Percentiles rank a stretch among this genome's conserved stretches.
These are phyloP conservation scores for Pichia inconspicua DNA, from an alignment of 1,139 yeast genomes.

Conservation along the genomic window DNA sequence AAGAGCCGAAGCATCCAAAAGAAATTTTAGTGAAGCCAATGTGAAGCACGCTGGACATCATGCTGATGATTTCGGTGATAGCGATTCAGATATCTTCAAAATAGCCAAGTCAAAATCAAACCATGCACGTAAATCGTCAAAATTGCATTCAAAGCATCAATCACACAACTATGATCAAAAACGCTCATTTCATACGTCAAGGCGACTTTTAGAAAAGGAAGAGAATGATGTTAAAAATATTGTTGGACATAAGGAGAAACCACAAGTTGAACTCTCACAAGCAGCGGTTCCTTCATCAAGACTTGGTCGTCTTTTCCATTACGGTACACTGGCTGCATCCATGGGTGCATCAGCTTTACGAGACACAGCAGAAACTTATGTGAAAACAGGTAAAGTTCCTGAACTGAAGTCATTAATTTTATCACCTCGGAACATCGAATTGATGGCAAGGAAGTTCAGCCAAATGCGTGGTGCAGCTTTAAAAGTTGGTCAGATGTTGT, in stretches of 20 bases:
- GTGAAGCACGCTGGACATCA: conserved; percentile 11
- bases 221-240: conserved; percentile 10
- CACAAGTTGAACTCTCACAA: conserved; percentile 45
- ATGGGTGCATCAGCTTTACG: conserved; percentile 80
- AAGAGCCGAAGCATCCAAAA: conserved; percentile 17
- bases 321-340: conserved; percentile 88
- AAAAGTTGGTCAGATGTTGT: conserved; percentile 89
- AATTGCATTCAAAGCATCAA: not conserved
- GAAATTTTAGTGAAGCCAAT: conserved; percentile 14
- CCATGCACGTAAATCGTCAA: conserved; percentile 9
- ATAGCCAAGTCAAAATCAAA: conserved; percentile 26
- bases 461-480: conserved; percentile 98
- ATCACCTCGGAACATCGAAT: conserved; percentile 76
- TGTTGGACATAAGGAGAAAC: conserved; percentile 33
- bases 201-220: conserved; percentile 3
- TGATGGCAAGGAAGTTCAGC: conserved; percentile 79
- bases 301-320: conserved; percentile 80
- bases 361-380: conserved; percentile 67
- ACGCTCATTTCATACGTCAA: conserved; percentile 12
- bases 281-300: conserved; percentile 82
- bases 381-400: conserved; percentile 41
- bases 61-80: conserved; percentile 16
- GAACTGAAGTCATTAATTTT: conserved; percentile 56
- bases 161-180: conserved; percentile 7
- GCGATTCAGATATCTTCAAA: conserved; percentile 25